Evolutionary conservation across 257 asterid genomes (phyloP).

Genomic region (Anisodus acutangulus): DNA sequence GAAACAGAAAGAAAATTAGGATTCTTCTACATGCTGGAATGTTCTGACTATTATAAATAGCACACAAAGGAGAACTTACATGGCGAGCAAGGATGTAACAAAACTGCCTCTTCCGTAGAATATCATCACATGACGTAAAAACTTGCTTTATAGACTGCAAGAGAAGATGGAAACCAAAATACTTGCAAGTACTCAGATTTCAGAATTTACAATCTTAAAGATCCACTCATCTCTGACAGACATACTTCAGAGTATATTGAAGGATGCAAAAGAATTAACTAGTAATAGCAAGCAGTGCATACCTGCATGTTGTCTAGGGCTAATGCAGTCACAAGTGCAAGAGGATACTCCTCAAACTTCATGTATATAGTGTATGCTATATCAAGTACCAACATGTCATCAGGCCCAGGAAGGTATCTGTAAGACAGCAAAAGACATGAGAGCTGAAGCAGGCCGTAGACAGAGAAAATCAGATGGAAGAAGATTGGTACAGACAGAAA

Average conservation of each 20-base stretch:
- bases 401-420: slow-evolving; percentile 96
- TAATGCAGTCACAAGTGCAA: slow-evolving; percentile 82
- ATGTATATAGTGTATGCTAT: slow-evolving; percentile 79
- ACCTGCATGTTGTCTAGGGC: slow-evolving; percentile 83
- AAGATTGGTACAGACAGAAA: slow-evolving; percentile 4
- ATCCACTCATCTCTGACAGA: slow-evolving; percentile 19
- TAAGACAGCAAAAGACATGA: not conserved
- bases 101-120: slow-evolving; percentile 66
- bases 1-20: slow-evolving; percentile 20
- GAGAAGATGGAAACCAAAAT: not conserved
- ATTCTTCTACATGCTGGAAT: not conserved
- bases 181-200: slow-evolving; percentile 17
- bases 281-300: slow-evolving; percentile 28
- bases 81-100: slow-evolving; percentile 92
- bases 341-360: slow-evolving; percentile 83
- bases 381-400: slow-evolving; percentile 74
- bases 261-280: slow-evolving; percentile 15
- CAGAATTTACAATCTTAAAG: not conserved
- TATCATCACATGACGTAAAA: slow-evolving; percentile 62
- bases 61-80: slow-evolving; percentile 52
- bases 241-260: not conserved
- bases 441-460: not conserved
- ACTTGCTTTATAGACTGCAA: slow-evolving; percentile 72
- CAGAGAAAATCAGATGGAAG: slow-evolving; percentile 8
- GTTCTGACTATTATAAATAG: slow-evolving; percentile 23